Evolutionary conservation across 2,329 filamentous ascomycete species (phyloP).

Genomic region (Coccinonectria pachysandricola): DNA sequence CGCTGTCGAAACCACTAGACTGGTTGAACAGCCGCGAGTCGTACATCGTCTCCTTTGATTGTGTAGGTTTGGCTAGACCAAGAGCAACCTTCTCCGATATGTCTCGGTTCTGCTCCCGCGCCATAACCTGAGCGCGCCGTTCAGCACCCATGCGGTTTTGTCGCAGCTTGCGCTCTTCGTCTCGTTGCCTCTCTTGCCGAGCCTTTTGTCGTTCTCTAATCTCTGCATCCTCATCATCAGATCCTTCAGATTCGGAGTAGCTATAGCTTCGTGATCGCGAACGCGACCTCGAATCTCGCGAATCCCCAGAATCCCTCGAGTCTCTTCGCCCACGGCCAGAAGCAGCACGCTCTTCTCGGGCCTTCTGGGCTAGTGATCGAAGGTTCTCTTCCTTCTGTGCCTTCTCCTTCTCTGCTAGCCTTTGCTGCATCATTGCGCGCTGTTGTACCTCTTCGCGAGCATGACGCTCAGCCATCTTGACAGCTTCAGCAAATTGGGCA

Average conservation of each 20-base stretch:
- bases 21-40: constrained; percentile 94
- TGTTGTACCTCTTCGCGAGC: constrained; percentile 93
- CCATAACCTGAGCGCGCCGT: constrained; percentile 82
- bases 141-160: constrained; percentile 95
- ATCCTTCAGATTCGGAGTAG: constrained; percentile 37
- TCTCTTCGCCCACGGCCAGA: constrained; percentile 34
- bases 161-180: constrained; percentile 80
- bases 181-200: constrained; percentile 65
- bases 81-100: constrained; percentile 95
- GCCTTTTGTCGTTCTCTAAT: constrained; percentile 66
- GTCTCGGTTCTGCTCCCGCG: constrained; percentile 89
- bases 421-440: constrained; percentile 87
- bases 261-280: constrained; percentile 39
- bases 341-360: constrained; percentile 66
- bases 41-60: constrained; percentile 90
- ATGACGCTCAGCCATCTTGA: constrained; percentile 90
- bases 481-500: constrained; percentile 85
- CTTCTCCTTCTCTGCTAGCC: constrained; percentile 94
- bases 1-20: constrained; percentile 77
- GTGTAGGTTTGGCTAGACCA: constrained; percentile 87
- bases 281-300: constrained; percentile 30
- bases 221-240: constrained; percentile 55
- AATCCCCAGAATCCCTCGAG: constrained; percentile 27
- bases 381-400: constrained; percentile 86
- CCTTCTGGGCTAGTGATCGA: constrained; percentile 79